Base-by-base conservation (phyloP, 2,329 filamentous ascomycete genomes). In the Apiospora pterosperma region DNA sequence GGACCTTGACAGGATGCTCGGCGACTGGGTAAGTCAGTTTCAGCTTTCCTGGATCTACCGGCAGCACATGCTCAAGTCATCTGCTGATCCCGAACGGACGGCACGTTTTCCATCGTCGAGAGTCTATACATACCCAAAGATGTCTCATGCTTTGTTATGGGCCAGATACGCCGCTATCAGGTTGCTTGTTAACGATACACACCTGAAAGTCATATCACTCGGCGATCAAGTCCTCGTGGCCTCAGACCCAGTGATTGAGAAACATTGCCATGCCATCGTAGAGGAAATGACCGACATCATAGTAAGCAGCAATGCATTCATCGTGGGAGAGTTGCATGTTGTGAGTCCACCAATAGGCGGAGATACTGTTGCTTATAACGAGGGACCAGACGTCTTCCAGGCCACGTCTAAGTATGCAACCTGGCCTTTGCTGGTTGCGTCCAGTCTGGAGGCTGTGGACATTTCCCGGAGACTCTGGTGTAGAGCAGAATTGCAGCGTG, bases 141-240 rank as follows among this genome's bases (percentile, higher is more conserved):
- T 65, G 28, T 64, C 61, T 25, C 66, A 72, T 63, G 69, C 72
- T 6, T 59, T 69, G 12, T 59, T 69, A 2, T 76, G 74, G 72
- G 62, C 48, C 19, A 66, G 67, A n/a, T 73, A 74, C 64, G 74
- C 67, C 52, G 59, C 71, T n/a, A 69, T 64, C 7, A 66, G 66
- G 59, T 68, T 74, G 64, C 69, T 75, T 10, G 61, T 72, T 55
- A 70, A 68, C 60, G 70, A 67, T 58, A 68, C 69, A 38, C 67
- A 67, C 10, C 23, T 74, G 39, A 55, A 12, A n/a, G 34, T 55
- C 48, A 10, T 21, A 10, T 55, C 28, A 28, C 28, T 55, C 48
- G 4, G 48, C 48, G 12, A 34, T 2, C 67, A 59, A 11, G 66
- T 69, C 42, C 67, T 72, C 11, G 41, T 67, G 25, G 16, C 8